Evolutionary conservation across 352 stramenopile genomes (phyloP), one percentile per base, ranked within the genome.

Genomic region (Phytopythium vexans): DNA sequence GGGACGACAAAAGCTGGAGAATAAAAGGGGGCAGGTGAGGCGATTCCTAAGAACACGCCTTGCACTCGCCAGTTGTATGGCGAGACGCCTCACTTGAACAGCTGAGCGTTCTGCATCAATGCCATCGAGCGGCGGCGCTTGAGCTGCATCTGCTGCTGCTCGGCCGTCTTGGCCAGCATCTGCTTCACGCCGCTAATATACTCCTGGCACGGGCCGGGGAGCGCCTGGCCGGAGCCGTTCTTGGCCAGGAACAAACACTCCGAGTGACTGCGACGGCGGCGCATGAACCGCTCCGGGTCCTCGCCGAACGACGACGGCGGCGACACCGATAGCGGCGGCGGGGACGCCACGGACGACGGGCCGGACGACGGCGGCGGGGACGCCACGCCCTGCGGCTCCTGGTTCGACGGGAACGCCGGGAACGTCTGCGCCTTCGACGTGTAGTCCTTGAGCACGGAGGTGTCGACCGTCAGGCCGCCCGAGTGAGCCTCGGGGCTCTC

Each of bases 141-240:
- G 9, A 81, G 56, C 35, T 77, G 57, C 60, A 62, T 62, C 37
- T 56, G 50, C 14, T 69, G 52, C 47, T 75, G 53, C 35, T 85
- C 69, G 49, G 87, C 74, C 41, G 70, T 90, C 14, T 80, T 78
- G 31, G 84, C 84, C 42, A 94, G 58, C 45, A 92, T 91, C 56
- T 88, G 80, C 76, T 94, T 91, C 52, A 94, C 81, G 50, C 78
- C 86, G 52, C 66, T 84, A 49, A 94, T 94, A 65, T 94, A 94
- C 39, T 94, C 84, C 45, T 89, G 68, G 63, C 84, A 94, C 27
- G 79, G 79, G 3, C 81, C 78, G 0, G 84, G 84, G 4, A 94
- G 67, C 33, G 86, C 65, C 41, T 74, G 58, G 6, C 58, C 58
- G 41, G 71, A 71, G 33, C 70, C 71, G 6, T 67, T 81, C 62